These are phyloP conservation scores for Malus sylvestris DNA, from an alignment of 306 rosid genomes.

Conservation along the genomic window DNA sequence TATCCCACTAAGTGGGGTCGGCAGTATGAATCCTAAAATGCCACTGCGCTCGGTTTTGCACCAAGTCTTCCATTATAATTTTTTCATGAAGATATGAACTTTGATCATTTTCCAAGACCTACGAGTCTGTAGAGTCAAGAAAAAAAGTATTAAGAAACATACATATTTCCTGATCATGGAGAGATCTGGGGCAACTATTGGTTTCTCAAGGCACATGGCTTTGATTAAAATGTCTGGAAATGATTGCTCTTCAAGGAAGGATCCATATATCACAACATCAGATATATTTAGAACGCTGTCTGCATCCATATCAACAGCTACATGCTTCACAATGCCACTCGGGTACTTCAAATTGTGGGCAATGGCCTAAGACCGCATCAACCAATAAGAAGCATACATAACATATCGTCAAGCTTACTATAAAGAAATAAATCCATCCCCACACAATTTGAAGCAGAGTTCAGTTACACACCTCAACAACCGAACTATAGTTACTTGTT, in stretches of 20 bases:
- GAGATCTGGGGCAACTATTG: conserved; percentile 80
- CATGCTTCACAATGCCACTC: conserved; percentile 57
- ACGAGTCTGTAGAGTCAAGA: not conserved
- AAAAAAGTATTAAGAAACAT: conserved; percentile 13
- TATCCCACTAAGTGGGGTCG: too few relatives aligned
- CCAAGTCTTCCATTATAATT: not conserved
- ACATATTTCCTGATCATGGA: conserved; percentile 76
- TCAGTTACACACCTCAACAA: conserved; percentile 55
- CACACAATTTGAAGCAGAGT: conserved; percentile 8
- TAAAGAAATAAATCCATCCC: not conserved
- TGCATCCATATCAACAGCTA: conserved; percentile 50
- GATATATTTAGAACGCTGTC: conserved; percentile 51
- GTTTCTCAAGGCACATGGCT: conserved; percentile 92
- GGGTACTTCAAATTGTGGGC: conserved; percentile 75
- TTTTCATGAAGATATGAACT: not conserved
- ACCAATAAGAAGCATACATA: conserved; percentile 23
- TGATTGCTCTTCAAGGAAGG: conserved; percentile 71
- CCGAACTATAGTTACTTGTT: conserved; percentile 57
- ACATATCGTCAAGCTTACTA: not conserved
- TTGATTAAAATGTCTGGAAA: conserved; percentile 75
- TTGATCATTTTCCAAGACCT: not conserved
- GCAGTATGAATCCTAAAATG: too few relatives aligned
- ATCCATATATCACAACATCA: conserved; percentile 80
- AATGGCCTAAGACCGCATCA: conserved; percentile 47
- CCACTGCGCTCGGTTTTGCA: too few relatives aligned